phyloP scores from a whole-genome alignment of 306 rosid species.

The Cucumis melo region DNA sequence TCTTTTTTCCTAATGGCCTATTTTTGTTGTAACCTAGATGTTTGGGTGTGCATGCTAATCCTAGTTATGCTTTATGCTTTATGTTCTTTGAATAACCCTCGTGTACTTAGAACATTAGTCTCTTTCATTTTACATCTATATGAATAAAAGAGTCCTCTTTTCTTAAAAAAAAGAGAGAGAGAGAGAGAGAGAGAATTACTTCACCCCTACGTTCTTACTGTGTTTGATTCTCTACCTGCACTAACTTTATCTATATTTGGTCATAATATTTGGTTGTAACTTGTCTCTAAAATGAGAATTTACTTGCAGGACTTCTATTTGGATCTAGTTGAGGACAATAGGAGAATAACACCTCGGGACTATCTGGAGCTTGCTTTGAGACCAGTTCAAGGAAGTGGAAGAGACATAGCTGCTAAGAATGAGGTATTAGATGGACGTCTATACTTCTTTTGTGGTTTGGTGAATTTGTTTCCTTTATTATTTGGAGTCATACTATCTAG shows the following conservation, averaged over 20 bases:
- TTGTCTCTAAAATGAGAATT: neutral
- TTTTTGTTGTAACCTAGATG: too few species aligned
- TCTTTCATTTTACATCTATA: too few species aligned
- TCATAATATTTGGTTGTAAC: neutral
- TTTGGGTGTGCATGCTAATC: too few species aligned
- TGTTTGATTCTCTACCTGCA: neutral
- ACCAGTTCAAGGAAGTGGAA: slow-evolving; percentile 62
- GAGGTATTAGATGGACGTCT: slow-evolving; percentile 38
- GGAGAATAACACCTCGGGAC: slow-evolving; percentile 88
- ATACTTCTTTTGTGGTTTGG: neutral
- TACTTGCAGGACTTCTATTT: slow-evolving; percentile 74
- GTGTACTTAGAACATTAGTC: too few species aligned
- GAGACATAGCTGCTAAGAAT: slow-evolving; percentile 62
- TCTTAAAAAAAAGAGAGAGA: too few species aligned
- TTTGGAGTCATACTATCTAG: neutral
- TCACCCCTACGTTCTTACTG: neutral
- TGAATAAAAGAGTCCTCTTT: too few species aligned
- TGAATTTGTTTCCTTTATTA: neutral
- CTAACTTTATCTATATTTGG: neutral
- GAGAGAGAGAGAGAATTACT: neutral
- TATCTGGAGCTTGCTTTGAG: slow-evolving; percentile 80
- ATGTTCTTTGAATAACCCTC: too few species aligned
- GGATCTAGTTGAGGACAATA: slow-evolving; percentile 62
- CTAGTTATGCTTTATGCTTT: too few species aligned
- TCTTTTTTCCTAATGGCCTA: too few species aligned